phyloP scores from a whole-genome alignment of 768 basidiomycete species.

The Hypholoma fasciculare region DNA sequence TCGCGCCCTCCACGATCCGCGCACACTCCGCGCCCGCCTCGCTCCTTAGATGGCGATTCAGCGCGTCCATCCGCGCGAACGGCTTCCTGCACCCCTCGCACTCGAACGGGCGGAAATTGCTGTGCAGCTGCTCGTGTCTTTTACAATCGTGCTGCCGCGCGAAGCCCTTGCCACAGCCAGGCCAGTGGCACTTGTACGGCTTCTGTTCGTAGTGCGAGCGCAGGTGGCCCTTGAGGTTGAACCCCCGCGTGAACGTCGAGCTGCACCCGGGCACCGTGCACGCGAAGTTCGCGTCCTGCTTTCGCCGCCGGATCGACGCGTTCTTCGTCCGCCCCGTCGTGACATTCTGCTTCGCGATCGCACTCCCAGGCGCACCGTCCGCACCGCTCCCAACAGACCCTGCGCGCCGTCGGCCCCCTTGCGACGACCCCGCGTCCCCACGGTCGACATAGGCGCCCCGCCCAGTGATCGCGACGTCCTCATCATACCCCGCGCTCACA shows the following conservation, averaged over 20 bases:
- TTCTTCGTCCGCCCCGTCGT: slow-evolving; percentile 89
- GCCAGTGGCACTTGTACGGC: slow-evolving; percentile 94
- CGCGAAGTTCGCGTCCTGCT: slow-evolving; percentile 84
- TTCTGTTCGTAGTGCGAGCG: slow-evolving; percentile 94
- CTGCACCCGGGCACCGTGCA: slow-evolving; percentile 85
- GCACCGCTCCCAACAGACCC: slow-evolving; percentile 13
- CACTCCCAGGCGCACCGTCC: slow-evolving; percentile 8
- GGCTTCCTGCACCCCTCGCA: slow-evolving; percentile 93
- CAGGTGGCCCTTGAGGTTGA: slow-evolving; percentile 95
- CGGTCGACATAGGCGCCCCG: slow-evolving; percentile 17
- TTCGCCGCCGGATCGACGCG: slow-evolving; percentile 82
- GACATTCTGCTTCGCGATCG: slow-evolving; percentile 72
- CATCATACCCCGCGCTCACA: slow-evolving; percentile 28
- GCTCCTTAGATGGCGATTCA: slow-evolving; percentile 72
- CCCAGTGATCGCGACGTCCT: slow-evolving; percentile 28
- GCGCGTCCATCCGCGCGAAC: slow-evolving; percentile 93
- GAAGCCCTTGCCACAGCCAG: slow-evolving; percentile 92
- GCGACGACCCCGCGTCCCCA: slow-evolving; percentile 14
- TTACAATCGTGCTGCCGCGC: slow-evolving; percentile 96
- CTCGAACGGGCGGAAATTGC: slow-evolving; percentile 88
- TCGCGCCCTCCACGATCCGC: slow-evolving; percentile 20
- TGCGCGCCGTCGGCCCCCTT: slow-evolving; percentile 9
- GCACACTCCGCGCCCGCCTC: slow-evolving; percentile 31
- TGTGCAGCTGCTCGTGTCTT: slow-evolving; percentile 92
- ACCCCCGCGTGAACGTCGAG: slow-evolving; percentile 88